Conservation (phyloP, 2,329 filamentous ascomycete genomes). For the Penicillium rolfsii region DNA sequence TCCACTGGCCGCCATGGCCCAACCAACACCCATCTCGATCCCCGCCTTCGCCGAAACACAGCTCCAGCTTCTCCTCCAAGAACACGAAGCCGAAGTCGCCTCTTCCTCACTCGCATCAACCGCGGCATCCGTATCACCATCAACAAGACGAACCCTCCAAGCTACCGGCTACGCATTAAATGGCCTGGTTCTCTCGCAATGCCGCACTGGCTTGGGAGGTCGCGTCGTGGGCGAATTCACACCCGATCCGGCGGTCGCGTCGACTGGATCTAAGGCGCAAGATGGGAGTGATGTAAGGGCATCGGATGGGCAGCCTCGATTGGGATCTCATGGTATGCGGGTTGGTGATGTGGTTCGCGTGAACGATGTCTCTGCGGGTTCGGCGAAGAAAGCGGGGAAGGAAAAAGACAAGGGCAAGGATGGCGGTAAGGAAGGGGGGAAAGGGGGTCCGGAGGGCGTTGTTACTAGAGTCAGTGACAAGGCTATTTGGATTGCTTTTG, state of each 20-base stretch:
- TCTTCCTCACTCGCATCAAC: constrained; percentile 48
- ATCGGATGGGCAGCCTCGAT: constrained; percentile 44
- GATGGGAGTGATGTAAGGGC: constrained; percentile 38
- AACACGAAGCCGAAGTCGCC: constrained; percentile 51
- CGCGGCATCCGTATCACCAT: constrained; percentile 45
- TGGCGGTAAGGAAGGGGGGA: constrained; percentile 32
- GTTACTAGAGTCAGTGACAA: constrained; percentile 51
- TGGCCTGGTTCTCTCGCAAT: constrained; percentile 67
- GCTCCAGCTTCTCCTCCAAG: constrained; percentile 46
- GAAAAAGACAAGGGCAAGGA: constrained; percentile 42
- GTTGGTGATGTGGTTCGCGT: constrained; percentile 54
- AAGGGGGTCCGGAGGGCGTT: constrained; percentile 49
- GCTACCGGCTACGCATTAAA: constrained; percentile 47
- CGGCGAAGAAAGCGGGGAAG: constrained; percentile 34
- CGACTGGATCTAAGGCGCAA: constrained; percentile 24
- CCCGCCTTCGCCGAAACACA: constrained; percentile 48
- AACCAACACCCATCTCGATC: constrained; percentile 38
- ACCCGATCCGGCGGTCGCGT: constrained; percentile 68
- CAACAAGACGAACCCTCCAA: constrained; percentile 49
- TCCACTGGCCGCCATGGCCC: constrained; percentile 19
- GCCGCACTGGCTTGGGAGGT: constrained; percentile 89
- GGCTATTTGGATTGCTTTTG: constrained; percentile 51
- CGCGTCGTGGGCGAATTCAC: constrained; percentile 82
- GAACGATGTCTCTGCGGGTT: constrained; percentile 39
- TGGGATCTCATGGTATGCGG: constrained; percentile 52